Evolutionary conservation across 345 rosid genomes (phyloP).

Genomic region (Sisymbrium irio): DNA sequence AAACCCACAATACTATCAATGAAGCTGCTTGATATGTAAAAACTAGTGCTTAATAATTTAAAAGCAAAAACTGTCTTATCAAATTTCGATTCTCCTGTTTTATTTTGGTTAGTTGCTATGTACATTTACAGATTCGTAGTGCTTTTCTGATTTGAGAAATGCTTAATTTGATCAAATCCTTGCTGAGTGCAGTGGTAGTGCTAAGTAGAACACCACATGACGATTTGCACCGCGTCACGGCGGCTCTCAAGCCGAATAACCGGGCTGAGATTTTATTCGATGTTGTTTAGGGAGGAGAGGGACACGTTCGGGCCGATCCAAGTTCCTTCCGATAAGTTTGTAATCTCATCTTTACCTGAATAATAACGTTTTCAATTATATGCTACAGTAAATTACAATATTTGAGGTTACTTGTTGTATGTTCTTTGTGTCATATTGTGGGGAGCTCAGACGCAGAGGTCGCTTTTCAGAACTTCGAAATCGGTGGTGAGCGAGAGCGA

Average conservation of each 20-base stretch:
- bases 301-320: constrained; percentile 95
- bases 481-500: constrained; percentile 87
- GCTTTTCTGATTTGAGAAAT: background rate
- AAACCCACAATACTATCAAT: no score
- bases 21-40: no score
- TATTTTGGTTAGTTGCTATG: no score
- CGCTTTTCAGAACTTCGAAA: constrained; percentile 90
- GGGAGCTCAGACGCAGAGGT: constrained; percentile 99
- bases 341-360: constrained; percentile 20
- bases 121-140: background rate
- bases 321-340: constrained; percentile 81
- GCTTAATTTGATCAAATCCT: no score
- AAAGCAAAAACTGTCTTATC: no score
- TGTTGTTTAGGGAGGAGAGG: constrained; percentile 77
- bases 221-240: constrained; percentile 52
- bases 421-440: constrained; percentile 54
- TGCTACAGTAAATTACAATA: no score
- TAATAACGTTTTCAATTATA: no score
- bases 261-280: constrained; percentile 52
- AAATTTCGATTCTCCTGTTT: no score
- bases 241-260: constrained; percentile 51
- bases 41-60: no score
- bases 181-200: no score
- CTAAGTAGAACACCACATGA: constrained; percentile 45
- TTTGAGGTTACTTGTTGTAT: no score